Evolutionary conservation across 2,329 filamentous ascomycete species (phyloP), one percentile per base, ranked within the genome.

Genomic region (Ophiocordyceps sinensis): DNA sequence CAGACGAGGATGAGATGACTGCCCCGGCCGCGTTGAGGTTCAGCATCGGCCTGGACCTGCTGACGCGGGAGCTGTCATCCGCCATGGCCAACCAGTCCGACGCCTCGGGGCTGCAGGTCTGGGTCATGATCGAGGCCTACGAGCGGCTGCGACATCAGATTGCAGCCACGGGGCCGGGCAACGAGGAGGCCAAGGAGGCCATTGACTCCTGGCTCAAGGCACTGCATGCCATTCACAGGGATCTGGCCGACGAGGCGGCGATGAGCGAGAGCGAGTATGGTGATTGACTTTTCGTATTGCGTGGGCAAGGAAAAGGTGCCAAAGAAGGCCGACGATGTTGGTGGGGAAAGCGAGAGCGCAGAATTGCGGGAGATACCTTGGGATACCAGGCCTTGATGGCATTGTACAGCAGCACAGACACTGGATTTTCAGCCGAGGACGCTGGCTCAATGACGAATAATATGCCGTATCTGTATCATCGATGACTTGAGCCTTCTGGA

Each of bases 71-170:
- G 45, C 56, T 76, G 9, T 63, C 67, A 1, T 63, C 65, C 0
- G 64, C 64, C 0, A 47, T 69, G 32, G 53, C 9, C 42, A 44
- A 32, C 47, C 3, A 60, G 66, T 30, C 23, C 23, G 26, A 36
- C 19, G 60, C 62, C 0, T 63, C 70, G 13, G 63, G 66, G 2
- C 50, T 75, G 34, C 71, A 75, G 49, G 53, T 75, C 15, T 68
- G 67, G 65, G 61, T 70, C 36, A 75, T 75, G 71, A 75, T 75
- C 39, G 71, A 75, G 48, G 71, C 71, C 3, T 75, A 75, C 48
- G 71, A 75, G 58, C 61, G 62, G 44, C 54, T 76, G 43, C 60
- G 68, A 14, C 66, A 73, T 36, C 63, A 64, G 48, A 51, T 75
- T 0, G 49, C 56, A 1, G 57, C 53, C 2, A 57, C 57, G 50